These are phyloP conservation scores for Ganoderma meredithae DNA, from an alignment of 1,284 basidiomycete species.

Conservation along the genomic window DNA sequence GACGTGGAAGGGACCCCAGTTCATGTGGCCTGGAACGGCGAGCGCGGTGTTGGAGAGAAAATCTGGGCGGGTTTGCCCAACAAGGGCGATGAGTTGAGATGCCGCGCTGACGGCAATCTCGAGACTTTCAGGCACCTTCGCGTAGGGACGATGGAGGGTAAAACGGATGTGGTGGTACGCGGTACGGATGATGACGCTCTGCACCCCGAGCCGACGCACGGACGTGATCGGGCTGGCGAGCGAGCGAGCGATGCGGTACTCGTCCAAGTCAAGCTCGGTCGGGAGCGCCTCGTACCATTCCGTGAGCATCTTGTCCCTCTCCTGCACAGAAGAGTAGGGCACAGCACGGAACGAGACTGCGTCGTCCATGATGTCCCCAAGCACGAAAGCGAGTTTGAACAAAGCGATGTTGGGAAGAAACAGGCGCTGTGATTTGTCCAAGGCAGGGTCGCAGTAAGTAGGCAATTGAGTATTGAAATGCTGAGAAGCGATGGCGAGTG, in stretches of 20 bases:
- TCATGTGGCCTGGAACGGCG: slow-evolving; percentile 80
- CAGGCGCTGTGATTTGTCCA: slow-evolving; percentile 66
- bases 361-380: slow-evolving; percentile 84
- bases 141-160: slow-evolving; percentile 81
- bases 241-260: slow-evolving; percentile 71
- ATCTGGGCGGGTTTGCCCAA: slow-evolving; percentile 65
- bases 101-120: slow-evolving; percentile 78
- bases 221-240: slow-evolving; percentile 65
- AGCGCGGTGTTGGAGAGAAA: slow-evolving; percentile 71
- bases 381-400: slow-evolving; percentile 75
- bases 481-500: slow-evolving; percentile 73
- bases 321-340: slow-evolving; percentile 73
- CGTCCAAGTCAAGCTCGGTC: slow-evolving; percentile 74
- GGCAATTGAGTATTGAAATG: slow-evolving; percentile 83
- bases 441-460: slow-evolving; percentile 62
- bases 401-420: slow-evolving; percentile 78
- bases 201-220: slow-evolving; percentile 70
- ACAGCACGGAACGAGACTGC: slow-evolving; percentile 79
- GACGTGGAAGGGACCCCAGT: slow-evolving; percentile 82
- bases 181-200: slow-evolving; percentile 78
- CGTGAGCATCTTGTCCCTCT: slow-evolving; percentile 69
- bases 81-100: slow-evolving; percentile 77
- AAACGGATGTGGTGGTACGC: slow-evolving; percentile 83
- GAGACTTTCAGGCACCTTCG: slow-evolving; percentile 65
- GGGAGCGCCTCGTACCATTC: slow-evolving; percentile 80